Base-by-base conservation (phyloP, 306 rosid genomes). In the Alnus rubra region DNA sequence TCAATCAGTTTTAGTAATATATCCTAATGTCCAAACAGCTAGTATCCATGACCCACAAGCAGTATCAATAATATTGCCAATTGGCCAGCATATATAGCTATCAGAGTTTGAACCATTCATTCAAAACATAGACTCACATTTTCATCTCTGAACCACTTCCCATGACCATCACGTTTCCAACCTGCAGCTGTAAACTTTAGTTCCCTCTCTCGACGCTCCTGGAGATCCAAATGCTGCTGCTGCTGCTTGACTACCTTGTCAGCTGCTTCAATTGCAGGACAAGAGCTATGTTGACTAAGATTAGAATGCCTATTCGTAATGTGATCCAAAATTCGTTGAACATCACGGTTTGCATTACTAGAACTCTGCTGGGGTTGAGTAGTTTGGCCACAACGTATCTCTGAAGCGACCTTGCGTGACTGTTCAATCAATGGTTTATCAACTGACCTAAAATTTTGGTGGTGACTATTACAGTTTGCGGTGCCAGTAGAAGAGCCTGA, bases 101-200 rank as follows among this genome's bases (percentile, higher is more conserved):
- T 13, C 14, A 18, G 9, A 72, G 56, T 10, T 63, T 53, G 14
- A 16, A 71, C 13, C 35, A 28, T n/a, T 50, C 15, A 48, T 14
- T 18, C 71, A 59, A n/a, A 71, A 78, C 49, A 23, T 56, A 62
- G 54, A 67, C 88, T 80, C 71, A 84, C 82, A 74, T 82, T 86
- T 84, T 84, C 84, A 70, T 84, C 87, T 73, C 64, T 69, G 79
- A 74, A 82, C 88, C 88, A 78, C 71, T 84, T 86, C 37, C 87
- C 84, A 63, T 81, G 60, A 79, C 80, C 48, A 65, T 84, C 84
- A 79, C 82, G 81, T 78, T 84, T 87, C 90, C 90, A 87, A 50
- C 88, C 86, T 52, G 84, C 79, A 78, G 81, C 73, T 7, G 80
- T 84, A 77, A 84, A 84, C 81, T 84, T 86, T 70, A 86, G 85